Percentiles rank a stretch among this genome's conserved stretches.
These are phyloP conservation scores for Esteya vermicola DNA, from an alignment of 2,329 filamentous ascomycete genomes.

Conservation along the genomic window DNA sequence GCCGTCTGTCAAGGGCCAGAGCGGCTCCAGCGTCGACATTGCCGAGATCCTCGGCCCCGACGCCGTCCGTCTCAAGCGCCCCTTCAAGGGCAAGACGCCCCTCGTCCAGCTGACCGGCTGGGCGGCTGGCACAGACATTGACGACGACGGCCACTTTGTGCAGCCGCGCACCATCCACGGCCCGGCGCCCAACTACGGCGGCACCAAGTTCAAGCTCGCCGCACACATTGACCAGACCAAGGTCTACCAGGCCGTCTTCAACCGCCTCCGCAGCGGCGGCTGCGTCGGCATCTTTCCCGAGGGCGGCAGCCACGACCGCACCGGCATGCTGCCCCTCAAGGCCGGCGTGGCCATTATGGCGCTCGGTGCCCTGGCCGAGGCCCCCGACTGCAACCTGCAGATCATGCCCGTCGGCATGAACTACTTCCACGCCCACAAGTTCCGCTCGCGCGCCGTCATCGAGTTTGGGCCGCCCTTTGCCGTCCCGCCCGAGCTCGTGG, in stretches of 20 bases:
- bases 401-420: slow-evolving; percentile 98
- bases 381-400: slow-evolving; percentile 77
- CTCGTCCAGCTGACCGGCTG: slow-evolving; percentile 71
- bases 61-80: slow-evolving; percentile 74
- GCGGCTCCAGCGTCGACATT: slow-evolving; percentile 71
- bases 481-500: slow-evolving; percentile 66
- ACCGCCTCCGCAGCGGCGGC: slow-evolving; percentile 64
- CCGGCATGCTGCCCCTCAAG: slow-evolving; percentile 82
- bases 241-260: slow-evolving; percentile 88
- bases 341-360: slow-evolving; percentile 98
- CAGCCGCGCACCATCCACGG: slow-evolving; percentile 41
- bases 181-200: slow-evolving; percentile 49
- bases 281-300: slow-evolving; percentile 96
- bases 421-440: slow-evolving; percentile 98
- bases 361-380: slow-evolving; percentile 70
- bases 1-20: slow-evolving; percentile 64
- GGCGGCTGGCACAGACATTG: slow-evolving; percentile 37
- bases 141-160: slow-evolving; percentile 48
- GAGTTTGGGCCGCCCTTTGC: slow-evolving; percentile 89
- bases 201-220: slow-evolving; percentile 73
- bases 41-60: slow-evolving; percentile 65
- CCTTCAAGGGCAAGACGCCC: slow-evolving; percentile 65
- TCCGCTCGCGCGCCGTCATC: slow-evolving; percentile 86
- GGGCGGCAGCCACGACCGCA: slow-evolving; percentile 88
- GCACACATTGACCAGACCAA: slow-evolving; percentile 89